Evolutionary conservation across 441 rosid species (phyloP).

Genomic region (Geranium incanum): DNA sequence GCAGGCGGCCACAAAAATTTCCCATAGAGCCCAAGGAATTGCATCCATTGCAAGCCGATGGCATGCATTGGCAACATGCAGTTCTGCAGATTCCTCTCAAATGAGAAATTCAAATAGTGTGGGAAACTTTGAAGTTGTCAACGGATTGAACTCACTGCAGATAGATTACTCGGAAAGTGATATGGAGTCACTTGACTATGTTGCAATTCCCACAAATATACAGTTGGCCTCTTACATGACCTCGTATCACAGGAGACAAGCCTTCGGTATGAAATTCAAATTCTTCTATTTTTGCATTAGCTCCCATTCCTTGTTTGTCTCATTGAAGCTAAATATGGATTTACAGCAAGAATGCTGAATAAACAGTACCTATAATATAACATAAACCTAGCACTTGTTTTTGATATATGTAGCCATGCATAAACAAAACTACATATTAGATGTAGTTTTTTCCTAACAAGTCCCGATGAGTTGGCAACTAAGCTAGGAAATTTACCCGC

Average conservation of each 20-base stretch:
- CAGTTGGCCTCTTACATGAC: slow-evolving; percentile 62
- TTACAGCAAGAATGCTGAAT: not conserved
- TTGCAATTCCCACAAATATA: slow-evolving; percentile 51
- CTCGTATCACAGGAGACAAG: slow-evolving; percentile 73
- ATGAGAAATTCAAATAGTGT: slow-evolving; percentile 40
- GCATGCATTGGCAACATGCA: slow-evolving; percentile 76
- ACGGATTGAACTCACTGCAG: slow-evolving; percentile 27
- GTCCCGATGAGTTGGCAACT: too few species aligned
- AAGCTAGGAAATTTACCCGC: too few species aligned
- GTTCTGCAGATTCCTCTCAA: slow-evolving; percentile 41
- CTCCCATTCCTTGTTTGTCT: not conserved
- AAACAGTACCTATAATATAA: not conserved
- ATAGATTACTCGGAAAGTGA: slow-evolving; percentile 63
- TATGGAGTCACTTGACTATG: slow-evolving; percentile 63
- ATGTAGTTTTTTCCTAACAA: too few species aligned
- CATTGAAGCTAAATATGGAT: not conserved
- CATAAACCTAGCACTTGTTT: not conserved
- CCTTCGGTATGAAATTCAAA: slow-evolving; percentile 50
- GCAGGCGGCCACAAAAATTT: slow-evolving; percentile 85
- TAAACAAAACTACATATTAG: too few species aligned
- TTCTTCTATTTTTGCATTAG: not conserved
- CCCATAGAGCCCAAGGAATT: slow-evolving; percentile 77
- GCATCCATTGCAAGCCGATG: slow-evolving; percentile 71
- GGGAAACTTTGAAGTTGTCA: slow-evolving; percentile 39
- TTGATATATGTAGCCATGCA: too few species aligned